Base-by-base conservation (phyloP, 306 rosid species). In the Gleditsia sinensis region DNA sequence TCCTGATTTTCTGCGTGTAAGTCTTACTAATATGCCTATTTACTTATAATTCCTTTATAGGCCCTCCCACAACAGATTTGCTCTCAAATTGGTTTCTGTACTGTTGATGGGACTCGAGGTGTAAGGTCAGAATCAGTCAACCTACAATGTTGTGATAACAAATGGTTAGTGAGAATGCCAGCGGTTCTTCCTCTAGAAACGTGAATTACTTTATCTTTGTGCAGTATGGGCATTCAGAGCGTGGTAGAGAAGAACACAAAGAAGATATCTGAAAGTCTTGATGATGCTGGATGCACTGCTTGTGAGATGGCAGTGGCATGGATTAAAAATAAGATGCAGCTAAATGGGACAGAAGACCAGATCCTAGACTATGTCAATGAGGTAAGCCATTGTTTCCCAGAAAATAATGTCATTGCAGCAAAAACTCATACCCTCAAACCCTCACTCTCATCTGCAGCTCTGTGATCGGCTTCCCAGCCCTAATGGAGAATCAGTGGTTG, bases 261-360 rank as follows among this genome's bases (percentile, higher is more conserved):
- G 8, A 86, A 75, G 57, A 64, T 75, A 69, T 81, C 82, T 66
- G 74, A 79, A 14, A 25, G 77, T 54, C 65, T 70, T 71, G 49
- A 43, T 3, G 92, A 87, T 53, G 87, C 89, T 50, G 67, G 71
- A 76, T 89, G 97, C 83, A 78, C 87, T 32, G 87, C 83, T 39
- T 91, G 97, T 77, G 90, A 91, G 86, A 91, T 89, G 97, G 83
- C 85, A n/a, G 92, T 89, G 23, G 76, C 77, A 37, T 86, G 92
- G 96, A 90, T 90, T 48, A 77, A 77, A 79, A 88, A 71, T 34
- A 77, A 80, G 78, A 74, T 90, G 42, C 61, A 25, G 51, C 86
- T 77, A 72, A 88, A 91, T 36, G 77, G 68, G 86, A 91, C 90
- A 28, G 81, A 48, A 78, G 88, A 82, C 5, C 69, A 50, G 60